Base-by-base conservation (phyloP, 371 early-diverging fungal species). In the Gilbertella persicaria region DNA sequence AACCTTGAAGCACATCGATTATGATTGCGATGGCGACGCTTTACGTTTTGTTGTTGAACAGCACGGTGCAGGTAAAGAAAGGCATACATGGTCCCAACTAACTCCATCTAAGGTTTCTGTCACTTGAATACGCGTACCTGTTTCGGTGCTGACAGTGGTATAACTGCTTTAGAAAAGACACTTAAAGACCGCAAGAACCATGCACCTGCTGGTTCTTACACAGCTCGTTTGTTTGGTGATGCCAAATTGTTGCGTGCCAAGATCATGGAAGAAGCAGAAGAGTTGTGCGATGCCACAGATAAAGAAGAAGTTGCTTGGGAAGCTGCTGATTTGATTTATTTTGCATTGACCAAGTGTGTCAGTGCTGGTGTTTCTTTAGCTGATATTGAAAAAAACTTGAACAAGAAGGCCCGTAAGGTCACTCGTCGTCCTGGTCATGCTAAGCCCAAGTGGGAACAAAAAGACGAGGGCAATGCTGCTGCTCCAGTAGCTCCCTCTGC, bases 321-420 rank as follows among this genome's bases (percentile, higher is more conserved):
- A 68, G 90, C 96, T 21, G 98, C 99, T 20, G 99, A 98, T 65
- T 71, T 97, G 50, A 82, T 98, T 47, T 98, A 97, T 78, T 98
- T 98, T 81, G 88, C 93, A 4, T 71, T 98, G 43, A 87, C 84
- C 47, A 95, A 93, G 62, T 94, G 95, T 71, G 84, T 89, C 2
- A 80, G 83, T 28, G 71, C 77, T 28, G 96, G 94, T 30, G 95
- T 96, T 4, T 72, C 79, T 3, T 73, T 98, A 25, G 66, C 85
- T 5, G 98, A 97, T 60, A 74, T 98, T 9, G 96, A 96, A 68
- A 78, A 73, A 63, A 87, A 93, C 38, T 73, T 98, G 55, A 91
- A 97, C 64, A 70, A 68, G 58, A 82, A 91, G 50, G 80, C 93
- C 47, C 85, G 85, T 53, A 94, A 94, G 73, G 85, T 98, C 17